A percentile compares a stretch with the other conserved stretches of the same genome.
phyloP scores from a whole-genome alignment of 768 basidiomycete species.

The Phlegmacium glaucopus region DNA sequence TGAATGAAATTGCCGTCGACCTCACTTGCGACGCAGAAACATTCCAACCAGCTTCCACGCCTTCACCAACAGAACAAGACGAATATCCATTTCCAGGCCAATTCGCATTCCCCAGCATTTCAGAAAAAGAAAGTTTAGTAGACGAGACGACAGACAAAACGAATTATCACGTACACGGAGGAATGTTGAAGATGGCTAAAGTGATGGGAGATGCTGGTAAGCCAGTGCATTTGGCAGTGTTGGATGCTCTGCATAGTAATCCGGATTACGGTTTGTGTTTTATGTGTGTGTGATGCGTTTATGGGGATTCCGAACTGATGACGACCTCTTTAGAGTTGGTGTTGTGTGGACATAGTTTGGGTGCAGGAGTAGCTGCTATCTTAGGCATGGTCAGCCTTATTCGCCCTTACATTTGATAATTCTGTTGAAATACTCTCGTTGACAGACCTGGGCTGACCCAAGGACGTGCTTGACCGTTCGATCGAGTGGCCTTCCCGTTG shows the following conservation, averaged over 20 bases:
- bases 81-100: conserved; percentile 32
- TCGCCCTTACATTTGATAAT: background rate
- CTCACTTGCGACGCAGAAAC: conserved; percentile 75
- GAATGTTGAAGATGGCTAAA: conserved; percentile 76
- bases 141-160: conserved; percentile 17
- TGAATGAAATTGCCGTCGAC: conserved; percentile 86
- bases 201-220: conserved; percentile 76
- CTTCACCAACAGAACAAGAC: conserved; percentile 26
- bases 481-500: conserved; percentile 67
- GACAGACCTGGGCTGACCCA: conserved; percentile 84
- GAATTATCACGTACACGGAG: conserved; percentile 69
- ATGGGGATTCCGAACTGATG: too few relatives aligned
- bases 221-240: conserved; percentile 74
- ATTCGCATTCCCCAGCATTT: conserved; percentile 32
- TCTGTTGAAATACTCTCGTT: background rate
- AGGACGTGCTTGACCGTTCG: conserved; percentile 66
- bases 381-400: conserved; percentile 54
- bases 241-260: conserved; percentile 65
- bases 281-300: background rate
- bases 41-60: conserved; percentile 52
- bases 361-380: conserved; percentile 76
- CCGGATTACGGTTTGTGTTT: conserved; percentile 62
- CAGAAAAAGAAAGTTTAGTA: conserved; percentile 15
- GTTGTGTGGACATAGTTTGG: conserved; percentile 80
- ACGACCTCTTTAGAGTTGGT: conserved; percentile 49